Evolutionary conservation across 2,329 filamentous ascomycete species (phyloP).

Genomic region (Pseudocercospora fuligena): DNA sequence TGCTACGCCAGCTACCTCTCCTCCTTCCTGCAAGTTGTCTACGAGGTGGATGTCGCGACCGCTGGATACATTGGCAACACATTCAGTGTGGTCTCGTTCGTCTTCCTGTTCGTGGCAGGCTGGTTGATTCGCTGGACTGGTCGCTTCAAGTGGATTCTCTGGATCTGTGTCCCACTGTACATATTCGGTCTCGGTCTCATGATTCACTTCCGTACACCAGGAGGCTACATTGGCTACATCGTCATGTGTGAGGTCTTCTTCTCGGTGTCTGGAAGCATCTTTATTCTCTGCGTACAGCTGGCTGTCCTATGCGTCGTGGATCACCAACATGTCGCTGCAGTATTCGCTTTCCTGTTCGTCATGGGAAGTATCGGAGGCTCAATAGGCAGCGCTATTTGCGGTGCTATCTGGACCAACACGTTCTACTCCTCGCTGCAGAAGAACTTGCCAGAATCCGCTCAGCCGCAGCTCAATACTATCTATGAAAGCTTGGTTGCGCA

Average conservation of each 20-base stretch:
- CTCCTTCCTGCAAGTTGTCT: slow-evolving; percentile 48
- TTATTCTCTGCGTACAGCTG: slow-evolving; percentile 42
- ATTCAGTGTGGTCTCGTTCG: slow-evolving; percentile 43
- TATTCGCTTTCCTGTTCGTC: slow-evolving; percentile 44
- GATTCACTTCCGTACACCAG: slow-evolving; percentile 44
- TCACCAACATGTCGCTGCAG: slow-evolving; percentile 42
- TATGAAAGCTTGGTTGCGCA: slow-evolving; percentile 45
- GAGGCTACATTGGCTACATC: slow-evolving; percentile 41
- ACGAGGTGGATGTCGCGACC: slow-evolving; percentile 37
- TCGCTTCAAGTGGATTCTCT: slow-evolving; percentile 40
- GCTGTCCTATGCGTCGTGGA: slow-evolving; percentile 42
- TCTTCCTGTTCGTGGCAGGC: slow-evolving; percentile 38
- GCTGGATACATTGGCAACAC: slow-evolving; percentile 47
- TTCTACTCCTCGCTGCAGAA: slow-evolving; percentile 26
- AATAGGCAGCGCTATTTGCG: slow-evolving; percentile 41
- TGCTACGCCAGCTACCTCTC: slow-evolving; percentile 49
- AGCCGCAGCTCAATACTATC: slow-evolving; percentile 42
- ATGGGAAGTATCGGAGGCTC: slow-evolving; percentile 42
- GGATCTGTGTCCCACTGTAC: slow-evolving; percentile 41
- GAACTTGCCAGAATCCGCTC: slow-evolving; percentile 52
- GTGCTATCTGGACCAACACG: slow-evolving; percentile 44
- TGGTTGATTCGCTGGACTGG: slow-evolving; percentile 40
- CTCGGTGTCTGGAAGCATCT: slow-evolving; percentile 36
- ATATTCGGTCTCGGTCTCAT: slow-evolving; percentile 35
- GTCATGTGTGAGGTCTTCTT: slow-evolving; percentile 52